Evolutionary conservation across 495 filamentous ascomycete species (phyloP).

Genomic region (Hyphodiscus hymeniophilus): DNA sequence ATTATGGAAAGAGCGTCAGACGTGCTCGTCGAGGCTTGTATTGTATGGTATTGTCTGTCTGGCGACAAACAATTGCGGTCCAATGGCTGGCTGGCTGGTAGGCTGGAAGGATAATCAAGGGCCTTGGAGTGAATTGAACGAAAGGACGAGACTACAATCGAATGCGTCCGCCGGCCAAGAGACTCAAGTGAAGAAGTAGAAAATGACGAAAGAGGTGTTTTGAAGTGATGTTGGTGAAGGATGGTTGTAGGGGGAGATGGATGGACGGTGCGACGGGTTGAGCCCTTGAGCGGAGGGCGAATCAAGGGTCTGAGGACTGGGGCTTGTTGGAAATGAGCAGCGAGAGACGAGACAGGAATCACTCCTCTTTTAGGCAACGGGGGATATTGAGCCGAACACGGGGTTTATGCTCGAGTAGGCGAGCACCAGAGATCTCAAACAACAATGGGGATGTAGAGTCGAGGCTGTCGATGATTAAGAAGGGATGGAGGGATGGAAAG

Average conservation of each 20-base stretch:
- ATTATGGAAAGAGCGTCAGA: slow-evolving; percentile 12
- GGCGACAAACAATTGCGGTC: background rate
- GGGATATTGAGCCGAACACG: too few relatives aligned
- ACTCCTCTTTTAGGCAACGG: too few relatives aligned
- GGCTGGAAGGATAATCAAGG: background rate
- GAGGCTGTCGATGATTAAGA: too few relatives aligned
- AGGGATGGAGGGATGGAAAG: too few relatives aligned
- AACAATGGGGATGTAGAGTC: too few relatives aligned
- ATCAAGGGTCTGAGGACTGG: too few relatives aligned
- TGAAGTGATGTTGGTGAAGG: background rate
- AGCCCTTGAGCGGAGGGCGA: too few relatives aligned
- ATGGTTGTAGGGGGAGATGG: background rate
- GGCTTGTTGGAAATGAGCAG: too few relatives aligned
- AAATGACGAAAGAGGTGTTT: slow-evolving; percentile 8
- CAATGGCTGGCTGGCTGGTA: background rate
- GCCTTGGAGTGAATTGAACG: background rate
- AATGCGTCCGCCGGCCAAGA: slow-evolving; percentile 21
- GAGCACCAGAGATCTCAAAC: too few relatives aligned
- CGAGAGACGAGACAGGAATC: too few relatives aligned
- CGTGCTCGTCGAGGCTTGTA: slow-evolving; percentile 3
- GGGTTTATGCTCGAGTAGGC: too few relatives aligned
- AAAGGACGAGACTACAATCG: slow-evolving; percentile 17
- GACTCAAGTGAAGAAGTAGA: background rate
- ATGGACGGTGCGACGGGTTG: background rate
- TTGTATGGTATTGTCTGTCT: background rate